phyloP scores from a whole-genome alignment of 2,329 filamentous ascomycete species.

The Aureobasidium lini region DNA sequence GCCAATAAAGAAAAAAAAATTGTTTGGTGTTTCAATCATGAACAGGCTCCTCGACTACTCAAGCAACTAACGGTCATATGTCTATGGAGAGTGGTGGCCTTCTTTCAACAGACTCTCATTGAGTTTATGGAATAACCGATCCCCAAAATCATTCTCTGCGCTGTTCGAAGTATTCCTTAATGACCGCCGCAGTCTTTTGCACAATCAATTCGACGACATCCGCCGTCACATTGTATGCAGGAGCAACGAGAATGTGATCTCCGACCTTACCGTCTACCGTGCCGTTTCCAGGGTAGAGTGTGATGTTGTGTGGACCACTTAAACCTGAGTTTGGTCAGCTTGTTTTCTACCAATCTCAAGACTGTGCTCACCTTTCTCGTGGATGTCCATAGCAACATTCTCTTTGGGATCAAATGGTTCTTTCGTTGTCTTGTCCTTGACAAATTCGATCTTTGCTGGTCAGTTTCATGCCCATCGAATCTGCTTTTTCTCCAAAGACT shows the following conservation, averaged over 20 bases:
- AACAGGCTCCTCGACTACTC: too few species aligned
- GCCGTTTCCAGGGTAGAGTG: conserved; percentile 57
- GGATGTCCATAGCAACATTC: conserved; percentile 42
- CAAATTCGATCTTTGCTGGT: conserved; percentile 47
- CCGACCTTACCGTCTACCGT: conserved; percentile 52
- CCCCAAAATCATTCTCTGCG: neutral
- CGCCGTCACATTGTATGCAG: conserved; percentile 57
- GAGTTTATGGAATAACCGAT: too few species aligned
- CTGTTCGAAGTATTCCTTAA: conserved; percentile 40
- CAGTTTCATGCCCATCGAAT: neutral
- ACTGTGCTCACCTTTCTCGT: conserved; percentile 39
- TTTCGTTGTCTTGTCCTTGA: conserved; percentile 47
- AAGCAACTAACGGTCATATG: too few species aligned
- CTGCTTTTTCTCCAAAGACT: conserved; percentile 23
- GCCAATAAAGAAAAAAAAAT: too few species aligned
- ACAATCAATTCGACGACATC: conserved; percentile 52
- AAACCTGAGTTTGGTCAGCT: conserved; percentile 28
- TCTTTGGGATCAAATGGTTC: conserved; percentile 43
- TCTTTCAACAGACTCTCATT: too few species aligned
- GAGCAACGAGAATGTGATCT: conserved; percentile 64
- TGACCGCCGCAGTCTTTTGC: conserved; percentile 41
- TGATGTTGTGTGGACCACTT: conserved; percentile 42
- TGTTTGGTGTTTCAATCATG: too few species aligned
- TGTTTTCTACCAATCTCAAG: neutral
- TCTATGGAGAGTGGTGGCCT: too few species aligned